Evolutionary conservation across 2,329 filamentous ascomycete species (phyloP), one percentile per base, ranked within the genome.

Genomic region (Diaporthe ilicicola): DNA sequence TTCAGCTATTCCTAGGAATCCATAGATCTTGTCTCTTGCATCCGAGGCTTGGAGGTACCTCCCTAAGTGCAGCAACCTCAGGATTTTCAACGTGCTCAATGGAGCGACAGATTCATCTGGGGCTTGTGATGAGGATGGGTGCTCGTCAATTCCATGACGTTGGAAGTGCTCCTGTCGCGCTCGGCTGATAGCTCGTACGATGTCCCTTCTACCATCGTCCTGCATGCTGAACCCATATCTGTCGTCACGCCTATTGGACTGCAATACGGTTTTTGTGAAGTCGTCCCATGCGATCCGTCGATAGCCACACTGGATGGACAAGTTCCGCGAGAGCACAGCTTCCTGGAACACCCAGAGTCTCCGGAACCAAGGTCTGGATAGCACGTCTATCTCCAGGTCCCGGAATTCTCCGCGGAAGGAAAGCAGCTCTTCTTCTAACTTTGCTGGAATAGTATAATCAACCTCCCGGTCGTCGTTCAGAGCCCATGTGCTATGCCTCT

Each of bases 231-330:
- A 59, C 0, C 65, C 65, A 19, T 67, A 67, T 8, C 39, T 37
- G 19, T 67, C 65, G 4, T 67, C 37, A 1, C 7, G 39, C n/a
- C 54, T 59, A 1, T 22, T 15, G 6, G 51, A 67, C 8, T 50
- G 51, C 4, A 67, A 24, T 2, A 67, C 37, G 29, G 48, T 48
- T 27, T 42, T 46, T 37, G 27, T 39, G 65, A 67, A 67, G 27
- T 59, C 65, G 19, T 67, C 48, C 65, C 65, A 67, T 13, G 65
- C 8, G 39, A 67, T 67, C 22, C 65, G 51, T n/a, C 65, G 65
- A 34, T 2, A 24, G 13, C 65, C 65, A 39, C 65, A 67, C 51
- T 67, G 65, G 3, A 67, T 34, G 22, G 51, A 59, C 9, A 67
- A 9, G 19, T 1, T 24, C 7, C 39, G 51, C 1, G 65, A 56